A percentile compares a stretch with the other conserved stretches of the same genome.
phyloP scores from a whole-genome alignment of 2,329 filamentous ascomycete genomes.

The Coniochaeta ligniaria region DNA sequence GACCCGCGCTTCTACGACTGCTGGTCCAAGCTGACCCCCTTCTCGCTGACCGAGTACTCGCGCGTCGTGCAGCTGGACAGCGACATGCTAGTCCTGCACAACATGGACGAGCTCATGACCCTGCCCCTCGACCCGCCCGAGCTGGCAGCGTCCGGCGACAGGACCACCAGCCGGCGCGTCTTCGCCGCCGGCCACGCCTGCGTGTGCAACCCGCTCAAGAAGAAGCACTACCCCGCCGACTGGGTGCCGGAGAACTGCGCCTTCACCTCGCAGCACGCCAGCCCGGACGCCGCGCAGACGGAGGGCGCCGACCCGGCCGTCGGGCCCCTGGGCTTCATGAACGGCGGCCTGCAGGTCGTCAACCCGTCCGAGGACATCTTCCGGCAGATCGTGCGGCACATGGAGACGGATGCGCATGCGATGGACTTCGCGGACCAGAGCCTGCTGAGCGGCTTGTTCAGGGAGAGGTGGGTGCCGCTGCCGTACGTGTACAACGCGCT shows the following conservation, averaged over 20 bases:
- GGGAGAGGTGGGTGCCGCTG: conserved; percentile 47
- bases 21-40: conserved; percentile 81
- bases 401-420: conserved; percentile 36
- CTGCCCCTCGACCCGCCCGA: conserved; percentile 58
- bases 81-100: conserved; percentile 76
- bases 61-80: conserved; percentile 79
- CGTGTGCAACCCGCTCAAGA: conserved; percentile 75
- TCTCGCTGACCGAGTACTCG: conserved; percentile 68
- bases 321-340: conserved; percentile 41
- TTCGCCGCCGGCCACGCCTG: conserved; percentile 83
- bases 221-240: conserved; percentile 68
- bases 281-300: conserved; percentile 23
- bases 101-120: conserved; percentile 94
- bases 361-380: conserved; percentile 42
- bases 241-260: conserved; percentile 53
- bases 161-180: conserved; percentile 46
- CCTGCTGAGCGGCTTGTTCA: conserved; percentile 48
- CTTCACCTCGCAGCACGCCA: conserved; percentile 45
- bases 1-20: conserved; percentile 85
- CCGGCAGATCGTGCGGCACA: conserved; percentile 40
- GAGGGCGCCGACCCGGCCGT: conserved; percentile 29
- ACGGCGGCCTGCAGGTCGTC: conserved; percentile 51
- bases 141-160: conserved; percentile 28
- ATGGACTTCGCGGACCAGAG: conserved; percentile 56
- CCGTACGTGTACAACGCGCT: conserved; percentile 57